Conservation (phyloP, 2,329 filamentous ascomycete genomes). For the Stemphylium beticola region DNA sequence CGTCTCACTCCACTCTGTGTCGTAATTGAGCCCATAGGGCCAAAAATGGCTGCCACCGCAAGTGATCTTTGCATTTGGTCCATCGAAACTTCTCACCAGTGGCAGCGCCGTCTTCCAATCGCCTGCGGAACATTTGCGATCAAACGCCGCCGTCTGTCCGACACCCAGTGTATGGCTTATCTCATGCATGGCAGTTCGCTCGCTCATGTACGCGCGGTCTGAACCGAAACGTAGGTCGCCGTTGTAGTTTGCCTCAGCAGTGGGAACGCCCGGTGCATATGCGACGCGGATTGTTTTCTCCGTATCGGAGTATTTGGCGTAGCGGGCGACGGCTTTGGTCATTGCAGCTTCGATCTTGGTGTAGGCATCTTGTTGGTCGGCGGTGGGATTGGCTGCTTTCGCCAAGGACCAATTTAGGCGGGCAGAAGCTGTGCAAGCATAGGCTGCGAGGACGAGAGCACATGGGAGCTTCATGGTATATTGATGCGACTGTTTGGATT, state of each 20-base stretch:
- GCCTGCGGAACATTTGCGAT: slow-evolving; percentile 35
- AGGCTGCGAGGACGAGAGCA: slow-evolving; percentile 27
- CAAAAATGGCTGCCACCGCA: slow-evolving; percentile 44
- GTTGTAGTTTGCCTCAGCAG: slow-evolving; percentile 45
- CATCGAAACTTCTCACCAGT: slow-evolving; percentile 40
- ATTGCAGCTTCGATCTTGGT: slow-evolving; percentile 40
- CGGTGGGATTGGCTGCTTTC: slow-evolving; percentile 36
- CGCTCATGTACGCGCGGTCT: slow-evolving; percentile 42
- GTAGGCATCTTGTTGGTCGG: slow-evolving; percentile 44
- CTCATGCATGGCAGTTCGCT: slow-evolving; percentile 47
- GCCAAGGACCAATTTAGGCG: slow-evolving; percentile 36
- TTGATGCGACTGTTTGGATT: neutral
- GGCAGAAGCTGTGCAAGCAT: slow-evolving; percentile 27
- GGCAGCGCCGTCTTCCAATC: slow-evolving; percentile 44
- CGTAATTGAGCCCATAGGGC: slow-evolving; percentile 47
- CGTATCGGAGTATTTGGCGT: slow-evolving; percentile 29
- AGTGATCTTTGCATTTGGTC: slow-evolving; percentile 36
- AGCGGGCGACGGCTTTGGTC: slow-evolving; percentile 38
- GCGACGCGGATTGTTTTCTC: slow-evolving; percentile 37
- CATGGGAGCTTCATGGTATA: slow-evolving; percentile 29
- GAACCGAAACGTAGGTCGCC: slow-evolving; percentile 44
- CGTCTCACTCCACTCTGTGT: slow-evolving; percentile 45
- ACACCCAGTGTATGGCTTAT: slow-evolving; percentile 44
- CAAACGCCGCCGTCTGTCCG: slow-evolving; percentile 41
- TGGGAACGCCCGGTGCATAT: slow-evolving; percentile 42